Conservation (phyloP, 2,329 filamentous ascomycete species). For the Zymoseptoria ardabiliae region DNA sequence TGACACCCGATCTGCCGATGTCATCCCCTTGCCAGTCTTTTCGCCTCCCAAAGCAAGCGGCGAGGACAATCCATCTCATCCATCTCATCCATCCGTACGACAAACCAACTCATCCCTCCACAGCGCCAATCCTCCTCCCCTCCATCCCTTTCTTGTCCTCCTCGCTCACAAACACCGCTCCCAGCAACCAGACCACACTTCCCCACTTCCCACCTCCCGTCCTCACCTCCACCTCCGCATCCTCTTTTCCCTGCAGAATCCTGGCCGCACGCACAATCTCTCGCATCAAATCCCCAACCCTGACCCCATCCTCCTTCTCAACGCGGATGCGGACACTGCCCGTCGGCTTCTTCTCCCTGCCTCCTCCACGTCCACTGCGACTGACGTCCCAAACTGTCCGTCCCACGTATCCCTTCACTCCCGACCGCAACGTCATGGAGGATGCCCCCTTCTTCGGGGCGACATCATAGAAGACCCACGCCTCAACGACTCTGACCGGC, state of each 20-base stretch:
- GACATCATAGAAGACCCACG: not conserved
- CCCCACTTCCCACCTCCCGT: not conserved
- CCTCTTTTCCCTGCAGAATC: not conserved
- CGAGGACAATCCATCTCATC: no score
- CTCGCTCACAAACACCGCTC: conserved; percentile 9
- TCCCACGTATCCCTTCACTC: no score
- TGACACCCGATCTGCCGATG: no score
- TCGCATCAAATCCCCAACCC: not conserved
- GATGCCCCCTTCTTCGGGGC: not conserved
- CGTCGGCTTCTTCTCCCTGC: not conserved
- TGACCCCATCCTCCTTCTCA: not conserved
- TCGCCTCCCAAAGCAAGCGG: no score
- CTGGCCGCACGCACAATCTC: not conserved
- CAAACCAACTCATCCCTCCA: no score
- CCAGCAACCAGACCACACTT: conserved; percentile 7
- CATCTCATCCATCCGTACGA: no score
- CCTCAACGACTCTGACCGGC: not conserved
- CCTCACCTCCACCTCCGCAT: not conserved
- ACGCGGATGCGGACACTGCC: not conserved
- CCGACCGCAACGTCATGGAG: not conserved
- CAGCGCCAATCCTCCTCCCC: not conserved
- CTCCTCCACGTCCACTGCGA: not conserved
- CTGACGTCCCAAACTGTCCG: not conserved
- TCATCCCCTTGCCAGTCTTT: no score
- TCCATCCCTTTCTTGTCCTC: conserved; percentile 5